Evolutionary conservation across 768 basidiomycete genomes (phyloP), one percentile per base, ranked within the genome.

Genomic region (Mycena alexandri): DNA sequence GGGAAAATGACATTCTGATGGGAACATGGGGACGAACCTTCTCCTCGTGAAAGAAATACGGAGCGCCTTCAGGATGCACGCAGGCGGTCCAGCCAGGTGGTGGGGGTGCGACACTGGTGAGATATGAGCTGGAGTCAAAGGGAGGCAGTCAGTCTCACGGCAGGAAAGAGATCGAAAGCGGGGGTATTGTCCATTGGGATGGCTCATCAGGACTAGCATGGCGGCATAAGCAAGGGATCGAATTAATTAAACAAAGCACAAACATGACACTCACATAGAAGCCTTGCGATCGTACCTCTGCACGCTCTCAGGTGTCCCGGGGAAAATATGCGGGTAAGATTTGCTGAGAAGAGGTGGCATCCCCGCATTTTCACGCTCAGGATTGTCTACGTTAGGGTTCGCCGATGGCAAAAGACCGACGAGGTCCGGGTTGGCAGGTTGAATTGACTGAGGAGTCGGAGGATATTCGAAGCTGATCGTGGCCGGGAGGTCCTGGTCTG

Each of bases 51-150:
- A 81, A 82, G 60, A 86, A 91, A 70, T 90, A 91, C 21, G 84
- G 80, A 14, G 81, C 83, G 7, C 90, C 90, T 74, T 91, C 90
- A 0, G 90, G 89, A 68, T 91, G 90, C 2, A 80, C 74, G 33
- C 78, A 77, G 1, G 81, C 75, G 5, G 34, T 73, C 90, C 90
- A 91, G 0, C 80, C 84, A 13, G 46, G n/a, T 33, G 58, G 50
- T 43, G 50, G 55, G 5, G 53, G n/a, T 11, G 53, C n/a, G 43
- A 34, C 34, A 17, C 57, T 61, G 42, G 16, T 8, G 19, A 8
- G 41, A 11, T 0, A 54, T 60, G 21, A 16, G 21, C 7, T 8
- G 7, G 12, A 25, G 36, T 25, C n/a, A 11, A 43, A 14, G 21
- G 1, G 33, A 8, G 21, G 17, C 38, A 38, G 10, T 10, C 6